Evolutionary conservation across 352 stramenopile species (phyloP).

Genomic region (Pythium catenulatum): DNA sequence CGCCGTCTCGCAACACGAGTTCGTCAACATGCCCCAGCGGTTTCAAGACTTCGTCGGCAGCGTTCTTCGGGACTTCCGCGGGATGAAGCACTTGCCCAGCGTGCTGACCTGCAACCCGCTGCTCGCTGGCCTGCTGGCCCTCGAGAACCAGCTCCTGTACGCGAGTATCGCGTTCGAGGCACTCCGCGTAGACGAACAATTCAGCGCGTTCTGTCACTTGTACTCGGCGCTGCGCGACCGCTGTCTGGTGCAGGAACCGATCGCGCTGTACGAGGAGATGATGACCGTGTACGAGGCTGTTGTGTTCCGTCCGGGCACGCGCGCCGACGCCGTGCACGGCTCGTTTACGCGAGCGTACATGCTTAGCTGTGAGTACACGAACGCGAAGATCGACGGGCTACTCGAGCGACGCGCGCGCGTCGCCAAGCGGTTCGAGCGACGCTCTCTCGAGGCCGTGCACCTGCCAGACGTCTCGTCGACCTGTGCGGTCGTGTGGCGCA

Average conservation of each 20-base stretch:
- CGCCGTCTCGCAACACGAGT: too few relatives aligned
- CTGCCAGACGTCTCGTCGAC: too few relatives aligned
- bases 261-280: conserved; percentile 60
- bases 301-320: conserved; percentile 64
- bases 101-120: too few relatives aligned
- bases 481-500: not conserved
- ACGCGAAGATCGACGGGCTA: conserved; percentile 48
- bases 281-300: conserved; percentile 52
- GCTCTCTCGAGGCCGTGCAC: too few relatives aligned
- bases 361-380: conserved; percentile 54
- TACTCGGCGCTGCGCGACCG: conserved; percentile 58
- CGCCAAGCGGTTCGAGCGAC: too few relatives aligned
- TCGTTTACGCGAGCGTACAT: conserved; percentile 59
- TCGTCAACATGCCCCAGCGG: too few relatives aligned
- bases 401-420: not conserved
- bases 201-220: conserved; percentile 58
- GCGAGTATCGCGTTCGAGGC: conserved; percentile 49
- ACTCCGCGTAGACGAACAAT: conserved; percentile 49
- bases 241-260: conserved; percentile 9
- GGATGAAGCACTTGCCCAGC: too few relatives aligned
- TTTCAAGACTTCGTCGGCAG: too few relatives aligned
- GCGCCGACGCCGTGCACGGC: conserved; percentile 42
- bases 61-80: too few relatives aligned
- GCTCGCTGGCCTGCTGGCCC: conserved; percentile 57
- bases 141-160: conserved; percentile 59